Evolutionary conservation across 164 flowering plant genomes (phyloP).

Genomic region (Dillenia suffruticosa): DNA sequence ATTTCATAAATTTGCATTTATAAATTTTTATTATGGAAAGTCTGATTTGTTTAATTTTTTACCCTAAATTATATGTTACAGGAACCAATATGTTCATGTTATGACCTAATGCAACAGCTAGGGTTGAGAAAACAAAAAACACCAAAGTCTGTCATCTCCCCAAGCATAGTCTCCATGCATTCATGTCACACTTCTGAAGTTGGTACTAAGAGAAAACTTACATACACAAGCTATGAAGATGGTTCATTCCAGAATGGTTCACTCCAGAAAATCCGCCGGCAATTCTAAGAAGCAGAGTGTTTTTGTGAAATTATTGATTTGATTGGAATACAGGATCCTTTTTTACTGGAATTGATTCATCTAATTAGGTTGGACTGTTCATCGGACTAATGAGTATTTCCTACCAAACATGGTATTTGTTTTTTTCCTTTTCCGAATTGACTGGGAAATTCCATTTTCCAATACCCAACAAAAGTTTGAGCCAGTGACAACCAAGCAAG

Average conservation of each 20-base stretch:
- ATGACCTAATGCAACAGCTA: conserved; percentile 30
- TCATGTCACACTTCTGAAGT: conserved; percentile 19
- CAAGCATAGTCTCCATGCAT: conserved; percentile 23
- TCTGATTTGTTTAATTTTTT: not conserved
- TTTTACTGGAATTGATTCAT: conserved; percentile 4
- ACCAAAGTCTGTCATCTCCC: conserved; percentile 20
- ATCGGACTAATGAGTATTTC: conserved; percentile 14
- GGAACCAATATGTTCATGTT: conserved; percentile 48
- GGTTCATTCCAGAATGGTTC: no score
- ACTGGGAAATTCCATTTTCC: conserved; percentile 26
- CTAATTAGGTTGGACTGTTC: not conserved
- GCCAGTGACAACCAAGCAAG: conserved; percentile 18
- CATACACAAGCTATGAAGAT: conserved; percentile 3
- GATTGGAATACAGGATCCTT: conserved; percentile 1
- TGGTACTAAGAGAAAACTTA: conserved; percentile 30
- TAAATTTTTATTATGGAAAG: no score
- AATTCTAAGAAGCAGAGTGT: no score
- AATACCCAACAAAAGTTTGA: conserved; percentile 20
- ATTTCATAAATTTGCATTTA: not conserved
- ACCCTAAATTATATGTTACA: conserved; percentile 13
- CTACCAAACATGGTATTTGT: conserved; percentile 5
- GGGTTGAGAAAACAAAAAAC: conserved; percentile 20
- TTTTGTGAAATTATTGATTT: not conserved
- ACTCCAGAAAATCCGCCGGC: no score
- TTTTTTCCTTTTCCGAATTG: conserved; percentile 9